Conservation (phyloP, 2,329 filamentous ascomycete genomes). For the Phyllosticta paracitricarpa region DNA sequence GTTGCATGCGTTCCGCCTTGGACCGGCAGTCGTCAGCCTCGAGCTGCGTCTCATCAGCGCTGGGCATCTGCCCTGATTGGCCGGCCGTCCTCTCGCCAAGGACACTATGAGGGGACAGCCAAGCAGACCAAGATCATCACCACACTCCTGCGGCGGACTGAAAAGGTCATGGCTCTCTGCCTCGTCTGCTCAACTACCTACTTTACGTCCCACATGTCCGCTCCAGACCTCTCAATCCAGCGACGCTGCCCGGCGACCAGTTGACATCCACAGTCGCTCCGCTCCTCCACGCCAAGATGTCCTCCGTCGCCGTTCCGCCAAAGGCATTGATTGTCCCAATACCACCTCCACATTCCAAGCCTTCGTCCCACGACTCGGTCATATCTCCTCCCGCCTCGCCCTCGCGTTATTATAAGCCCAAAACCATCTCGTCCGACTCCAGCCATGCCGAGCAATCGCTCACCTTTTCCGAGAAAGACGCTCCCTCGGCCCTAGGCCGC, state of each 20-base stretch:
- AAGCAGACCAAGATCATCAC: constrained; percentile 9
- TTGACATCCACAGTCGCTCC: constrained; percentile 6
- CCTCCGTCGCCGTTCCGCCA: constrained; percentile 10
- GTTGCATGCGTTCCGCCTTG: constrained; percentile 5
- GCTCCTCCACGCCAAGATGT: not conserved
- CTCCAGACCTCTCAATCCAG: not conserved
- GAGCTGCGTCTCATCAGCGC: constrained; percentile 7
- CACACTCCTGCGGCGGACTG: not conserved
- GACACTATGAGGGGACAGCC: not conserved
- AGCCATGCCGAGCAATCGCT: constrained; percentile 13
- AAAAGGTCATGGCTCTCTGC: not conserved
- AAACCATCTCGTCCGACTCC: constrained; percentile 23
- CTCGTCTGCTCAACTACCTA: not conserved
- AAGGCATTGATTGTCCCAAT: constrained; percentile 12
- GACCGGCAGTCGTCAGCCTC: not conserved
- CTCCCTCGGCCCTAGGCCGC: constrained; percentile 15
- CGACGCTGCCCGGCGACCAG: constrained; percentile 2
- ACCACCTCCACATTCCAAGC: constrained; percentile 15
- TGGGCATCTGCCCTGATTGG: constrained; percentile 3
- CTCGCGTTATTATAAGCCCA: constrained; percentile 23
- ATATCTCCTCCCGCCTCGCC: constrained; percentile 27
- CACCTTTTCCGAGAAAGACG: constrained; percentile 10
- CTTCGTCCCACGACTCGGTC: constrained; percentile 24
- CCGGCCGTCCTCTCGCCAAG: not conserved
- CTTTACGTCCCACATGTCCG: constrained; percentile 1